These are phyloP conservation scores for Lasiosphaeriaceae sp. DNA, from an alignment of 495 filamentous ascomycete genomes.

Conservation along the genomic window DNA sequence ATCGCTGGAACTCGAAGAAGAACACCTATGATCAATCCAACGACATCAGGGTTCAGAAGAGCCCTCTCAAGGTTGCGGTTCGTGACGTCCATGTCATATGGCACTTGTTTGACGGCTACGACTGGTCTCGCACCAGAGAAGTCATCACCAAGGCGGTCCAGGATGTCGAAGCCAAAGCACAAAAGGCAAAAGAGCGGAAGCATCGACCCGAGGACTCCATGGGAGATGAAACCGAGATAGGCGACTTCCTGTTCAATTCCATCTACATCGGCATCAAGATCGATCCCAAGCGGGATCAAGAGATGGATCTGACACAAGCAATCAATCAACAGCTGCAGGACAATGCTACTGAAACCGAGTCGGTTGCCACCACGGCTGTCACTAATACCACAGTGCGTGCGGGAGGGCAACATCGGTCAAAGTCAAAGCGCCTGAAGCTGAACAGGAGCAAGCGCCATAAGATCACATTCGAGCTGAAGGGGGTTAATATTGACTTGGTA, in stretches of 20 bases:
- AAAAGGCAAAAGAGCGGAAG: slow-evolving; percentile 59
- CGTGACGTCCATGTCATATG: slow-evolving; percentile 91
- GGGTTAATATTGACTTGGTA: slow-evolving; percentile 78
- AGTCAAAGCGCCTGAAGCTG: slow-evolving; percentile 63
- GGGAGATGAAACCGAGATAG: slow-evolving; percentile 73
- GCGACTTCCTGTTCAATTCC: slow-evolving; percentile 95
- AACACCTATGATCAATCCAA: slow-evolving; percentile 68
- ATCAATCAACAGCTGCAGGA: slow-evolving; percentile 90
- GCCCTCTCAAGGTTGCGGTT: slow-evolving; percentile 72
- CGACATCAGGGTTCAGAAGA: slow-evolving; percentile 55
- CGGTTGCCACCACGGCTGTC: slow-evolving; percentile 68
- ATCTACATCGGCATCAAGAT: slow-evolving; percentile 94
- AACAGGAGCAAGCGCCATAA: slow-evolving; percentile 87
- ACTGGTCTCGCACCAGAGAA: slow-evolving; percentile 86
- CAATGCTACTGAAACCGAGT: slow-evolving; percentile 80
- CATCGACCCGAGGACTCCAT: slow-evolving; percentile 44
- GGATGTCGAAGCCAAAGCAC: slow-evolving; percentile 75
- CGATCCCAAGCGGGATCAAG: slow-evolving; percentile 63
- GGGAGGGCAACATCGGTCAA: slow-evolving; percentile 38
- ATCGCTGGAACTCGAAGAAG: slow-evolving; percentile 71
- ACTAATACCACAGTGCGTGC: slow-evolving; percentile 57
- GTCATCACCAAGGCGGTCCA: slow-evolving; percentile 81
- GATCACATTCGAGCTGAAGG: slow-evolving; percentile 89
- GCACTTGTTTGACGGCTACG: slow-evolving; percentile 97
- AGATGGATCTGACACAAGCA: slow-evolving; percentile 65